Conservation (phyloP, 2,329 filamentous ascomycete genomes). For the Knufia fluminis region DNA sequence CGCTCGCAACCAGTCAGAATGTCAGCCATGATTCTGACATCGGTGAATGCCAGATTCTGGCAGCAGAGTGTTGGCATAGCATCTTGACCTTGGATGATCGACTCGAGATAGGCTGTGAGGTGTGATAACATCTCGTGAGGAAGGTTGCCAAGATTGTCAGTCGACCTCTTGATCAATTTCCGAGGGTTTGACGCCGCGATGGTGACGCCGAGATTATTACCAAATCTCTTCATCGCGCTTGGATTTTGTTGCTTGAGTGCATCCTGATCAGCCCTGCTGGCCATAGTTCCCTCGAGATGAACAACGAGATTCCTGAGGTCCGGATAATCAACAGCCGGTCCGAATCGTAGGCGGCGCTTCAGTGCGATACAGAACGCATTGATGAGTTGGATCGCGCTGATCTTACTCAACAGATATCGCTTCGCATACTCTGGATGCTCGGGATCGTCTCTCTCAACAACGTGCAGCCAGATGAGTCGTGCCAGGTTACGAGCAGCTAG, state of each 20-base stretch:
- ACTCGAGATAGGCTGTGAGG: slow-evolving; percentile 57
- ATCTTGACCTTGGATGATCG: slow-evolving; percentile 38
- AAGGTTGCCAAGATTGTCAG: slow-evolving; percentile 68
- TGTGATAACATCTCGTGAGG: slow-evolving; percentile 73
- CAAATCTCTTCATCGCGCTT: slow-evolving; percentile 52
- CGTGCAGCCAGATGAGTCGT: slow-evolving; percentile 75
- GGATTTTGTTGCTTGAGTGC: slow-evolving; percentile 33
- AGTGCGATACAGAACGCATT: slow-evolving; percentile 67
- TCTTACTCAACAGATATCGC: slow-evolving; percentile 59
- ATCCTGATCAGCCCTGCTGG: slow-evolving; percentile 45
- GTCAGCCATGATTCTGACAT: slow-evolving; percentile 59
- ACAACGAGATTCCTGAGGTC: slow-evolving; percentile 62
- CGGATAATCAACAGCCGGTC: slow-evolving; percentile 67
- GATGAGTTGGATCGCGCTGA: slow-evolving; percentile 67
- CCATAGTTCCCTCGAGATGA: slow-evolving; percentile 63
- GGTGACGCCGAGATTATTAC: slow-evolving; percentile 65
- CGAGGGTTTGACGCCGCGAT: slow-evolving; percentile 71
- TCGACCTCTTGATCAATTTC: slow-evolving; percentile 64
- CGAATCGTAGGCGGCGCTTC: slow-evolving; percentile 76
- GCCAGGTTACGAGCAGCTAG: slow-evolving; percentile 49
- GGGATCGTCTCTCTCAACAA: slow-evolving; percentile 45
- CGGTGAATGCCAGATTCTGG: slow-evolving; percentile 41
- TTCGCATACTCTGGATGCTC: slow-evolving; percentile 37
- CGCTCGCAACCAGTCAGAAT: slow-evolving; percentile 64
- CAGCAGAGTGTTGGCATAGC: slow-evolving; percentile 30